Conservation (phyloP, 2,329 filamentous ascomycete species). For the Didymella segeticola region DNA sequence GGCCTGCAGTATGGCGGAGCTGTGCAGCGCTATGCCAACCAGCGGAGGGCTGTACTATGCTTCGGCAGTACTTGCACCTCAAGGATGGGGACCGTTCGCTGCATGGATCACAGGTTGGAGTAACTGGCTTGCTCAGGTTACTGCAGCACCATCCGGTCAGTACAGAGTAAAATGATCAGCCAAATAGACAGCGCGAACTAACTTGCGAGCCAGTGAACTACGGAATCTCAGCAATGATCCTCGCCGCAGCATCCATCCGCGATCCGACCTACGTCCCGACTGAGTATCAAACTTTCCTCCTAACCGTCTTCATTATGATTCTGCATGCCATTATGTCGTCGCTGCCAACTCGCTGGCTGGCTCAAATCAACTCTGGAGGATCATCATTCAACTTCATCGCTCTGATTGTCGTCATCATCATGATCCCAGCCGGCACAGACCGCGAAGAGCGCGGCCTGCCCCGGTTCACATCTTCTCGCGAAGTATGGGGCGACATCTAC, state of each 20-base stretch:
- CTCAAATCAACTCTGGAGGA: slow-evolving; percentile 72
- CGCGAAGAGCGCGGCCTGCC: slow-evolving; percentile 59
- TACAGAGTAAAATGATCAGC: slow-evolving; percentile 4
- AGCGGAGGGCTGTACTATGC: slow-evolving; percentile 77
- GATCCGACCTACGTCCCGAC: slow-evolving; percentile 70
- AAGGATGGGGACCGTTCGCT: slow-evolving; percentile 69
- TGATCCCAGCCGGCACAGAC: slow-evolving; percentile 68
- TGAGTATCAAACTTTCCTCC: slow-evolving; percentile 71
- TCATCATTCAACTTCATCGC: slow-evolving; percentile 75
- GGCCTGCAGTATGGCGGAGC: slow-evolving; percentile 69
- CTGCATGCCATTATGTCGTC: slow-evolving; percentile 72
- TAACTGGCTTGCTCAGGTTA: slow-evolving; percentile 73
- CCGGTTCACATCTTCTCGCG: slow-evolving; percentile 64
- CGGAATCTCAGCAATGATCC: slow-evolving; percentile 71
- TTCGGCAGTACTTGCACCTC: slow-evolving; percentile 71
- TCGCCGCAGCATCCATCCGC: slow-evolving; percentile 72
- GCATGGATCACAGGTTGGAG: slow-evolving; percentile 74
- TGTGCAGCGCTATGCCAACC: slow-evolving; percentile 77
- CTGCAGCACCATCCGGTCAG: slow-evolving; percentile 64
- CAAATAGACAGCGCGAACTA: not conserved
- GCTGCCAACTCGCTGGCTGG: slow-evolving; percentile 74
- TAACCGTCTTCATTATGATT: slow-evolving; percentile 71
- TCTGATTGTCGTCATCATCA: slow-evolving; percentile 69
- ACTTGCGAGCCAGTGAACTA: slow-evolving; percentile 62
- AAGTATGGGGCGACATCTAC: slow-evolving; percentile 72